Base-by-base conservation (phyloP, 768 basidiomycete genomes). In the Nidula microcarpa region DNA sequence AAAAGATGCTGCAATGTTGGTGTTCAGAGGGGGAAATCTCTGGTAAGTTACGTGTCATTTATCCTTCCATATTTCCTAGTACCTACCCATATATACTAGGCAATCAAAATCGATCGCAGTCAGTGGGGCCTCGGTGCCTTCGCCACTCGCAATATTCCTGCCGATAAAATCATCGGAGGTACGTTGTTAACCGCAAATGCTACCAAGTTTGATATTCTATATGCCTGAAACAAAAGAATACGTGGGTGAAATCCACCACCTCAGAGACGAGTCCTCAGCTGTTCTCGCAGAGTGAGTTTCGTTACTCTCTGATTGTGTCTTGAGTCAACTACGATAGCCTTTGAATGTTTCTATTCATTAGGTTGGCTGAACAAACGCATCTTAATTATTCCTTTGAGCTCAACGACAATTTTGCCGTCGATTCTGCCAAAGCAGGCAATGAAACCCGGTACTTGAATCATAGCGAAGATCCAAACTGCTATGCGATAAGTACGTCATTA, bases 371-470 rank as follows among this genome's bases (percentile, higher is more conserved):
- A 14, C 57, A 61, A 14, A 36, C 18, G 1, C 52, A 49, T 3
- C 55, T 56, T 18, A 49, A 54, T 33, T 61, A 61, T 36, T 49
- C 58, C 34, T 61, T 61, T 39, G 49, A 61, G 6, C 51, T 61
- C 16, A 57, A 61, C 33, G 49, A 49, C 1, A 47, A 43, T 8
- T 30, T 59, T 3, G 45, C 53, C 7, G 23, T 59, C 4, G 58
- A 59, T 41, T 50, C 49, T 14, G 18, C 47, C 1, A 39, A 36
- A 4, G 35, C 37, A 0, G 58, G 58, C 1, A 59, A 59, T 23
- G 58, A 59, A 23, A 49, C 58, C 8, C 36, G 55, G 3, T 56
- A 56, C 17, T 53, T 56, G 11, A 59, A 59, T 41, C 58, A 59
- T 47, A 16, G 30, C 43, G 1, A 46, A 30, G 3, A 47, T 55